These are phyloP conservation scores for Fagopyrum esculentum DNA, from an alignment of 148 eudicot genomes.

Conservation along the genomic window DNA sequence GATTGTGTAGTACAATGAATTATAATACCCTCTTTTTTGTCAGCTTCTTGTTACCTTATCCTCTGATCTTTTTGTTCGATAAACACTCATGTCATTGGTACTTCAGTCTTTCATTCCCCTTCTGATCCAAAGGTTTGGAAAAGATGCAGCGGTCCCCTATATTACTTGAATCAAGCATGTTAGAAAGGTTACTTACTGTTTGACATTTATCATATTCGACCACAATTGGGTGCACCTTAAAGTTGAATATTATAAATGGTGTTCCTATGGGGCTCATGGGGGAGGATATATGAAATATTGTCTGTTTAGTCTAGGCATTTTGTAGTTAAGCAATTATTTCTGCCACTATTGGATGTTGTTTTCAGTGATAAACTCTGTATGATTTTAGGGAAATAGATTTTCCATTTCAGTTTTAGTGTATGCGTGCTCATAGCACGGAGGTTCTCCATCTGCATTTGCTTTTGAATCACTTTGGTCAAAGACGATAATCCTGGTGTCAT, in stretches of 20 bases:
- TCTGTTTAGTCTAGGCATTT: not conserved
- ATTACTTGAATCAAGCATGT: not conserved
- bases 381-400: not conserved
- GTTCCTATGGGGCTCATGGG: not conserved
- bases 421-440: not conserved
- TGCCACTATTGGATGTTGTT: not conserved
- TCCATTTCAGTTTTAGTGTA: not conserved
- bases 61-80: not conserved
- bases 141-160: not conserved
- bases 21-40: not conserved
- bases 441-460: not conserved
- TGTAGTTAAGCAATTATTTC: not conserved
- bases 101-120: not conserved
- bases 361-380: not conserved
- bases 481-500: not conserved
- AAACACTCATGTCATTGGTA: not conserved
- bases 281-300: not conserved
- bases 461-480: not conserved
- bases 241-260: not conserved
- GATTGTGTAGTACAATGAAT: not conserved
- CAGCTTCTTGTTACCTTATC: not conserved
- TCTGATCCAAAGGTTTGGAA: not conserved
- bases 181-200: not conserved
- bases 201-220: not conserved
- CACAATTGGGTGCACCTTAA: not conserved